These are phyloP conservation scores for Populus tremula DNA, from an alignment of 345 rosid species.

Conservation along the genomic window DNA sequence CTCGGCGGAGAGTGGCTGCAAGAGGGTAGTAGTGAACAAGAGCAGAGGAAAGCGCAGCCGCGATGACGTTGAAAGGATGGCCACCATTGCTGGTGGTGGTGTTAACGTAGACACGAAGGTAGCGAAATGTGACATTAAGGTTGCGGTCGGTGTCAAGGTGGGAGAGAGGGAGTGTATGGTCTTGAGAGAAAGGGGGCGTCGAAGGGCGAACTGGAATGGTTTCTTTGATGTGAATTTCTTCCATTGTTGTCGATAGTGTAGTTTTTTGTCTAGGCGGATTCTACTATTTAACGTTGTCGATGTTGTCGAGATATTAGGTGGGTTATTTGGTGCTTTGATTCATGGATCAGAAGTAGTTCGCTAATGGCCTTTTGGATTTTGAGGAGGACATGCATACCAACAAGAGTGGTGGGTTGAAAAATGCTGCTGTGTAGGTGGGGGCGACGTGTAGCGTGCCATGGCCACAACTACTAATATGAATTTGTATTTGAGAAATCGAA, in stretches of 20 bases:
- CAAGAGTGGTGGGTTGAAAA: too few species aligned
- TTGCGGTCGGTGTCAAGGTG: conserved; percentile 67
- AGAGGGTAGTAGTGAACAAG: conserved; percentile 67
- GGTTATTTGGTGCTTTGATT: too few species aligned
- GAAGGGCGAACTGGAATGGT: conserved; percentile 51
- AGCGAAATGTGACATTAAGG: conserved; percentile 69
- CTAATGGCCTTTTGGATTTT: too few species aligned
- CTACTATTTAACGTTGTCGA: too few species aligned
- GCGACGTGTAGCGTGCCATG: too few species aligned
- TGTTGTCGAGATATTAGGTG: too few species aligned
- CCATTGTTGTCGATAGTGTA: conserved; percentile 18
- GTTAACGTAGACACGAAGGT: conserved; percentile 58
- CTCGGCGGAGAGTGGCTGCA: conserved; percentile 29
- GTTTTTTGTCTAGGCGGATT: too few species aligned
- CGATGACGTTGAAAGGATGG: conserved; percentile 40
- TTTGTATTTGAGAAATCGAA: too few species aligned
- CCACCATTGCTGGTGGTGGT: conserved; percentile 7
- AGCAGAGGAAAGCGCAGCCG: conserved; percentile 52
- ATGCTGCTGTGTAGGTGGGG: too few species aligned
- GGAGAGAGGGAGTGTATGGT: conserved; percentile 61
- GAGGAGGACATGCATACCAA: too few species aligned
- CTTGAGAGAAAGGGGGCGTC: conserved; percentile 38
- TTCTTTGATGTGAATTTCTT: conserved; percentile 41
- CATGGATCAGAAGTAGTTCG: too few species aligned
- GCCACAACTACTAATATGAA: too few species aligned